phyloP scores from a whole-genome alignment of 1,284 basidiomycete species.

The Microbotryum scabiosae region DNA sequence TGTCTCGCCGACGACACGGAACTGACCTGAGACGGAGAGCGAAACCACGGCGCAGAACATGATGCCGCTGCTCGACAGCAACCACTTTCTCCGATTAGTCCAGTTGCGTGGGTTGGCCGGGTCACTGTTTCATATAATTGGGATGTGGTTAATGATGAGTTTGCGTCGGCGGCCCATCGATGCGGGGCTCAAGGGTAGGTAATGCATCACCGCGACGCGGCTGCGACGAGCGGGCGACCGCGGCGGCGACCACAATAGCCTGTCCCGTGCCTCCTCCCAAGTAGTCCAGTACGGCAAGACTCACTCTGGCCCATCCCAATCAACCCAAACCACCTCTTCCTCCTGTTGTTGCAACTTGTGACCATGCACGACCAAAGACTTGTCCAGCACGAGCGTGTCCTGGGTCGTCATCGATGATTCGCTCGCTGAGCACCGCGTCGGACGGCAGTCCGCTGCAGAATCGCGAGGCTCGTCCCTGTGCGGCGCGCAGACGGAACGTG shows the following conservation, averaged over 20 bases:
- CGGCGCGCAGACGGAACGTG: too few species aligned
- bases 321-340: constrained; percentile 7
- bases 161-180: too few species aligned
- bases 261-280: too few species aligned
- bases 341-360: too few species aligned
- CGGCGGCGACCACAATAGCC: too few species aligned
- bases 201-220: background rate
- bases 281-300: background rate
- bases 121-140: constrained; percentile 6
- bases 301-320: constrained; percentile 15
- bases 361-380: background rate
- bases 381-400: background rate
- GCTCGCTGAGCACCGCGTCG: too few species aligned
- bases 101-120: constrained; percentile 30
- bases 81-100: constrained; percentile 21
- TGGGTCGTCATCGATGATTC: too few species aligned
- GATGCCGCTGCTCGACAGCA: constrained; percentile 19
- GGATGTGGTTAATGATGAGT: too few species aligned
- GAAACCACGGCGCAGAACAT: constrained; percentile 23
- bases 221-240: background rate
- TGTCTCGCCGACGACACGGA: background rate
- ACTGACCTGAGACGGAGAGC: constrained; percentile 16
- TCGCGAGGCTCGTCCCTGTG: too few species aligned
- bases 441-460: too few species aligned
- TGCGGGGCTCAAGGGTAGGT: background rate